Base-by-base conservation (phyloP, 2,329 filamentous ascomycete species). In the Emergomyces pasteurianus region DNA sequence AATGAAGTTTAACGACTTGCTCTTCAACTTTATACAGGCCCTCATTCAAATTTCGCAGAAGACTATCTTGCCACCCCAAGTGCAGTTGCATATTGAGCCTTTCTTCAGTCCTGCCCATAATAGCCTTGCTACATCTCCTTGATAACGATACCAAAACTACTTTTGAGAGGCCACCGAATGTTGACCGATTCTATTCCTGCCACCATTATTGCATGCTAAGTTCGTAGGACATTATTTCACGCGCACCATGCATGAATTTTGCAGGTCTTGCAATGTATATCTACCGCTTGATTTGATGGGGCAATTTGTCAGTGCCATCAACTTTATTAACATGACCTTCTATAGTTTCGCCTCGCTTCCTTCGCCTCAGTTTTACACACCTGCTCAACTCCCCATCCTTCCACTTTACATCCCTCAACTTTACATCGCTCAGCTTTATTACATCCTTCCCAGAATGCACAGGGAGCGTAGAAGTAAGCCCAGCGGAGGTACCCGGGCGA, bases 41-140 rank as follows among this genome's bases (percentile, higher is more conserved):
- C 54, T 57, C 2, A 4, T 8, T 57, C 54, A 21, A 42, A 57
- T 28, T 57, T 40, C 5, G 54, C 42, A 12, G 54, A 57, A 43
- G 54, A 43, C 3, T 57, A 57, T 57, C 54, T 57, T 23, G 2
- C 12, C 14, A 18, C 42, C n/a, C 54, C 54, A 57, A 57, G 9
- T 57, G 42, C 54, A 57, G 31, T 42, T 57, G 54, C 54, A 43
- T 57, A 57, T 57, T 57, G 54, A 36, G 54, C 54, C 21, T 57
- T 57, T 57, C 36, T 57, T 42, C 31, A 43, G 54, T 26, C 18
- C 34, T 57, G 54, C 54, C 54, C 54, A 8, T 2, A 21, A n/a
- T 57, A 57, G 34, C 12, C 34, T 34, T 42, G 40, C 40, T 42
- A 18, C 40, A 43, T 14, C 14, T 43, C 40, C 52, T 55, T n/a